A percentile compares a stretch with the other conserved stretches of the same genome.
Evolutionary conservation across 2,329 filamentous ascomycete genomes (phyloP).

Genomic region (Dryadomyces sulphureus): DNA sequence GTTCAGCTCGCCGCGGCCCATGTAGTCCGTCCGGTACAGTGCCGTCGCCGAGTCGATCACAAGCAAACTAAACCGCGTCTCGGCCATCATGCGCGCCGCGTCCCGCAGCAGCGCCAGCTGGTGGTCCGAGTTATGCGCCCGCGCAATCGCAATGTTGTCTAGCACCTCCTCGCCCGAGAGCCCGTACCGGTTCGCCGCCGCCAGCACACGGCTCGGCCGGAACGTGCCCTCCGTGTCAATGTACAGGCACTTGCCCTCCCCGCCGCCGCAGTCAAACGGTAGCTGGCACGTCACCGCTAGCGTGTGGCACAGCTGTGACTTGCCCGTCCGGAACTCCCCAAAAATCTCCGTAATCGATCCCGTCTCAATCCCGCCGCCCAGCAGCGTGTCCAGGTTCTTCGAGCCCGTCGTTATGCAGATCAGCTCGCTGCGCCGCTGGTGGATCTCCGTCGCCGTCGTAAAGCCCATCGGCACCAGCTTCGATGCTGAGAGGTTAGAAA

Average conservation of each 20-base stretch:
- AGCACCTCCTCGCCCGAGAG: conserved; percentile 93
- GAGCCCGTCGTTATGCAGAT: conserved; percentile 98
- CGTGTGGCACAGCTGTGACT: conserved; percentile 97
- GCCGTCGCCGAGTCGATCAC: conserved; percentile 94
- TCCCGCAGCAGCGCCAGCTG: conserved; percentile 91
- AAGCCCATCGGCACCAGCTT: conserved; percentile 98
- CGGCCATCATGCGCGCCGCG: conserved; percentile 97
- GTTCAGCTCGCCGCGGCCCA: conserved; percentile 92
- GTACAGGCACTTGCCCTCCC: conserved; percentile 95
- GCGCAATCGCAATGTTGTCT: conserved; percentile 95
- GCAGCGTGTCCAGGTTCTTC: conserved; percentile 87
- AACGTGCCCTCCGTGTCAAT: conserved; percentile 99
- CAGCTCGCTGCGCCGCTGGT: conserved; percentile 85
- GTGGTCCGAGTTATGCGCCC: conserved; percentile 97
- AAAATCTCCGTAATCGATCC: conserved; percentile 97
- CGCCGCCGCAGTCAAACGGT: conserved; percentile 97
- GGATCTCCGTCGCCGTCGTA: conserved; percentile 98
- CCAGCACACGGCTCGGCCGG: conserved; percentile 74
- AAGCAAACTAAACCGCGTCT: conserved; percentile 90
- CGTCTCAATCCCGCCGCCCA: conserved; percentile 90
- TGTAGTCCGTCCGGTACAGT: conserved; percentile 90
- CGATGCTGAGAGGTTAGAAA: conserved; percentile 42
- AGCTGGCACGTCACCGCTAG: conserved; percentile 96
- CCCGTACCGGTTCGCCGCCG: conserved; percentile 87
- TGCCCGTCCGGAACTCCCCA: conserved; percentile 93